phyloP scores from a whole-genome alignment of 164 flowering plant species.

The Aristolochia californica region DNA sequence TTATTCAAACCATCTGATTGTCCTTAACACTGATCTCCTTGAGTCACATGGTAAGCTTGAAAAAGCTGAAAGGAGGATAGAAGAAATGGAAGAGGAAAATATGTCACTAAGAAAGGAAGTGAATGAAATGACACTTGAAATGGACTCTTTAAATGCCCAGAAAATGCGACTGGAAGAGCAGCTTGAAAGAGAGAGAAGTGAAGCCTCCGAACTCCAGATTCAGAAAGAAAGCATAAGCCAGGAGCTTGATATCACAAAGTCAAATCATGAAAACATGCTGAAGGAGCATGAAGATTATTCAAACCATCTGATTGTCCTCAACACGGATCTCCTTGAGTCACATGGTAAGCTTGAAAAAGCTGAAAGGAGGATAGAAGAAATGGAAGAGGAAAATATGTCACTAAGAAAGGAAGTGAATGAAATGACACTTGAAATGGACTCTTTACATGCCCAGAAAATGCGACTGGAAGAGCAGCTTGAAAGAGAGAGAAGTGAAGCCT shows the following conservation, averaged over 20 bases:
- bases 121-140: slow-evolving; percentile 1
- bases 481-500: slow-evolving; percentile 11
- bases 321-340: slow-evolving; percentile 19
- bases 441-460: slow-evolving; percentile 2
- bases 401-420: slow-evolving; percentile 1
- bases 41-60: slow-evolving; percentile 23
- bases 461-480: slow-evolving; percentile 26
- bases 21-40: slow-evolving; percentile 13
- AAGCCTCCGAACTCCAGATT: slow-evolving; percentile 4
- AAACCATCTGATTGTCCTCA: too few species aligned
- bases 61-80: slow-evolving; percentile 22
- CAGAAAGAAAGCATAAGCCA: slow-evolving; percentile 4
- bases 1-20: slow-evolving; percentile 1
- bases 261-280: slow-evolving; percentile 4
- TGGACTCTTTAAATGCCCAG: background rate
- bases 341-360: slow-evolving; percentile 22
- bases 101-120: background rate
- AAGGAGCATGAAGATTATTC: slow-evolving; percentile 8
- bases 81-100: slow-evolving; percentile 15
- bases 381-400: slow-evolving; percentile 3
- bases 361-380: slow-evolving; percentile 26
- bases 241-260: slow-evolving; percentile 7
- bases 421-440: background rate
- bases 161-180: slow-evolving; percentile 23
- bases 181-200: slow-evolving; percentile 16